A percentile compares a stretch with the other conserved stretches of the same genome.
These are phyloP conservation scores for Funneliformis caledonium DNA, from an alignment of 371 early-diverging fungal genomes.

Conservation along the genomic window DNA sequence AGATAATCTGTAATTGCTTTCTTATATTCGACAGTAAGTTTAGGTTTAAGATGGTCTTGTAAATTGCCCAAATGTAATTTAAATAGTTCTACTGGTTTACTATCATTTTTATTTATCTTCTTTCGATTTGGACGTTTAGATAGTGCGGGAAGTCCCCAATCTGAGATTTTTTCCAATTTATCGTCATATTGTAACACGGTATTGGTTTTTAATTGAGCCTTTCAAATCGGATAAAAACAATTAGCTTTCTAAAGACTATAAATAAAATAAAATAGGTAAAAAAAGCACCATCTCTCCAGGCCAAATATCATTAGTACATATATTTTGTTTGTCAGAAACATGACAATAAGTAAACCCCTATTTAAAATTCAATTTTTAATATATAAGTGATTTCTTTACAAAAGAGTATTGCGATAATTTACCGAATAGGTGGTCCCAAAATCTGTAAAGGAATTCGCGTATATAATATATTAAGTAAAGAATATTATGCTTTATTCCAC, in stretches of 20 bases:
- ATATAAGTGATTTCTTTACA: background rate
- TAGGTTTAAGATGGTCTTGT: background rate
- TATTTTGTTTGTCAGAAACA: background rate
- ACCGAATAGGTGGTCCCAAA: background rate
- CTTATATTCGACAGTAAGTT: background rate
- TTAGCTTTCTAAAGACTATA: background rate
- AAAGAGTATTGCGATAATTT: background rate
- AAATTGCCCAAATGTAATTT: conserved; percentile 18
- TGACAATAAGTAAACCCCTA: background rate
- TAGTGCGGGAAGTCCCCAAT: conserved; percentile 33
- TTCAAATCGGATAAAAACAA: background rate
- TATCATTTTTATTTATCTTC: background rate
- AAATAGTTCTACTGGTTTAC: conserved; percentile 32
- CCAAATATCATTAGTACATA: background rate
- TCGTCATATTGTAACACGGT: conserved; percentile 27
- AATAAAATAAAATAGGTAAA: background rate
- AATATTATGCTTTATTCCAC: background rate
- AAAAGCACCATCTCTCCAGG: background rate
- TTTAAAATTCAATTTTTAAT: background rate
- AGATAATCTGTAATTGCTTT: conserved; percentile 39
- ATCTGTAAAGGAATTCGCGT: background rate
- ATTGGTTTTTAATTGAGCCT: conserved; percentile 14
- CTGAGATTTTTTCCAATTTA: background rate
- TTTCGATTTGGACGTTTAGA: background rate
- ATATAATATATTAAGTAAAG: background rate